phyloP scores from a whole-genome alignment of 495 filamentous ascomycete species.

The Penicillium silybi region DNA sequence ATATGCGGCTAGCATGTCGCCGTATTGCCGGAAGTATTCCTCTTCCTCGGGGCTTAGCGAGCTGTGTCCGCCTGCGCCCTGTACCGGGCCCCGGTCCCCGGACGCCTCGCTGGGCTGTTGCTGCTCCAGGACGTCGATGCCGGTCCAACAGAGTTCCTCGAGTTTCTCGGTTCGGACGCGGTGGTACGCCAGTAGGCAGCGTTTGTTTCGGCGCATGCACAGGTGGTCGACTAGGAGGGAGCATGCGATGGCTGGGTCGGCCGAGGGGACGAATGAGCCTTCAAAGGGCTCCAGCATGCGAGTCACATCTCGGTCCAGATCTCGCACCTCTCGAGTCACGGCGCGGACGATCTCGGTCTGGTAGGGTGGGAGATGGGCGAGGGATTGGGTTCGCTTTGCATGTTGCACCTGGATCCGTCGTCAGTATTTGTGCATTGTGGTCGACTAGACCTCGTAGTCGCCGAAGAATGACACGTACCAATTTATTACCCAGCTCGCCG shows the following conservation, averaged over 20 bases:
- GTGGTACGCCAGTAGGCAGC: slow-evolving; percentile 93
- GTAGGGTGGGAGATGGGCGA: slow-evolving; percentile 85
- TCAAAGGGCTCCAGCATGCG: slow-evolving; percentile 76
- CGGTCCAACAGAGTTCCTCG: slow-evolving; percentile 91
- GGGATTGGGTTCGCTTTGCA: slow-evolving; percentile 90
- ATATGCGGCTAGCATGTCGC: slow-evolving; percentile 88
- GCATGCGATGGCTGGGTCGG: slow-evolving; percentile 79
- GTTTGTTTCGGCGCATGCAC: slow-evolving; percentile 93
- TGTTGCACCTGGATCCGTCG: slow-evolving; percentile 70
- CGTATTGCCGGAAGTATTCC: slow-evolving; percentile 88
- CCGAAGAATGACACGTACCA: slow-evolving; percentile 48
- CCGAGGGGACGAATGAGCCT: slow-evolving; percentile 78
- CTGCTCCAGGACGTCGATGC: slow-evolving; percentile 71
- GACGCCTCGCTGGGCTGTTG: slow-evolving; percentile 33
- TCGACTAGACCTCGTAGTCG: too few relatives aligned
- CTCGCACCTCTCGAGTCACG: slow-evolving; percentile 87
- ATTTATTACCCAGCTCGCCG: slow-evolving; percentile 84
- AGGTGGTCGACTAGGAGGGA: slow-evolving; percentile 89
- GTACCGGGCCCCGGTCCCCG: slow-evolving; percentile 20
- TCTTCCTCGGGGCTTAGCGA: slow-evolving; percentile 96
- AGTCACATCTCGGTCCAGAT: slow-evolving; percentile 86
- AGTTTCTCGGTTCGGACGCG: slow-evolving; percentile 84
- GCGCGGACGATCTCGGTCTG: slow-evolving; percentile 87
- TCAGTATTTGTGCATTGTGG: not conserved
- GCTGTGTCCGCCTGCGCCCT: slow-evolving; percentile 50